These are phyloP conservation scores for Eragrostis curvula DNA, from an alignment of 176 grass and related monocot genomes.

Conservation along the genomic window DNA sequence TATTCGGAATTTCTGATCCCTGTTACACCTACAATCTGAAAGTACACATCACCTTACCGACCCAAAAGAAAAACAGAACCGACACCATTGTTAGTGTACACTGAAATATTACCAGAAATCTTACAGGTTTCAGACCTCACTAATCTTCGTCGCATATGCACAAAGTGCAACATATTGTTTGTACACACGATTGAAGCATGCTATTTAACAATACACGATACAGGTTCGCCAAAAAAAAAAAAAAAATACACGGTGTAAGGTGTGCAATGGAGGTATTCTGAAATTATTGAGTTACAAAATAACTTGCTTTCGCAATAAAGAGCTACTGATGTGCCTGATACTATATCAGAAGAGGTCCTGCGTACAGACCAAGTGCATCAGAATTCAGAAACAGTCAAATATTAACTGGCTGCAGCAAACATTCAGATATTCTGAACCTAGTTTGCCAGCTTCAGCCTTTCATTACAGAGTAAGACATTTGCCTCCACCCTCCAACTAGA, in stretches of 20 bases:
- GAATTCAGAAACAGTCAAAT: neutral
- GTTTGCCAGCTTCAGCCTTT: neutral
- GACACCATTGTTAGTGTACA: neutral
- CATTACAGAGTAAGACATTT: neutral
- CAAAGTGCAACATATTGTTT: no score
- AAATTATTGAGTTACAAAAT: no score
- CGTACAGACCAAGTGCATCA: neutral
- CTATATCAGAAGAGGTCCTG: neutral
- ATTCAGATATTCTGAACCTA: neutral
- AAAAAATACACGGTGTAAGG: no score
- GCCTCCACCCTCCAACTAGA: neutral
- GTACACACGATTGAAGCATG: no score
- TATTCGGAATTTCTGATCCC: neutral
- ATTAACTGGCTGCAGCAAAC: constrained; percentile 2
- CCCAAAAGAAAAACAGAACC: neutral
- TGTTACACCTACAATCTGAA: no score
- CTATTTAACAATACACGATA: no score
- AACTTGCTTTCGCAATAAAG: no score
- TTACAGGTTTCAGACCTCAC: neutral
- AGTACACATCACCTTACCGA: no score
- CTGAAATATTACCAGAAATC: neutral
- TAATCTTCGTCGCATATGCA: no score
- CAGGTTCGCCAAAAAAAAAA: no score
- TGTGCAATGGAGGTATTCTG: no score
- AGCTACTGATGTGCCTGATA: no score